Base-by-base conservation (phyloP, 495 filamentous ascomycete genomes). In the Articulospora tetracladia region DNA sequence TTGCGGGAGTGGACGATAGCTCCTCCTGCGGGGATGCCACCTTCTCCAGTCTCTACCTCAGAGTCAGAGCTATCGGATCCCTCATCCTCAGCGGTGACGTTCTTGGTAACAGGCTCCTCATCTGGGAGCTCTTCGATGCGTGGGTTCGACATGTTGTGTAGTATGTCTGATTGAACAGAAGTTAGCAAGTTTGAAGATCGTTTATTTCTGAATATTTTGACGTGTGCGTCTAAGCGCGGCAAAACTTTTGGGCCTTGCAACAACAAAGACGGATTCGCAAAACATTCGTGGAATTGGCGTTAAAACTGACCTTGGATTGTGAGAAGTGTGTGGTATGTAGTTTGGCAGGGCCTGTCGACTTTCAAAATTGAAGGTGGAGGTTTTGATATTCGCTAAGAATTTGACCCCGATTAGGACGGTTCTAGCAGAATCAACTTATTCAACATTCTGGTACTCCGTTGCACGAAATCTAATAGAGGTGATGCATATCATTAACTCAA, bases 81-180 rank as follows among this genome's bases (percentile, higher is more conserved):
- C 64, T 86, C 86, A 58, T 97, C 94, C 70, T 94, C 92, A 60
- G 85, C 80, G 59, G 80, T 76, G 69, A 86, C 85, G 76, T 87
- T 87, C 82, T 92, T 90, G 22, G 61, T 60, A n/a, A 19, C 39
- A 11, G 86, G 78, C 73, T 87, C 83, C 72, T 99, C 94, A 74
- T 98, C 93, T 65, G 89, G 89, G 63, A 98, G 84, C 79, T 99
- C 94, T 81, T 98, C 93, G 73, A 99, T 87, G 73, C 94, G 91
- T 74, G 95, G 90, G 79, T 97, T 94, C 68, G 95, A 89, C 94
- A 99, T 99, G 75, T 69, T 88, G 76, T 75, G 63, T 61, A 68
- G 71, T 62, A 64, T 52, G 59, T 64, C 55, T 63, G 39, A 3
- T 49, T 26, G 27, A 28, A 28, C 26, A 47, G 48, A 50, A 55